Base-by-base conservation (phyloP, 2,329 filamentous ascomycete genomes). In the Ceratocystis cacaofunesta region DNA sequence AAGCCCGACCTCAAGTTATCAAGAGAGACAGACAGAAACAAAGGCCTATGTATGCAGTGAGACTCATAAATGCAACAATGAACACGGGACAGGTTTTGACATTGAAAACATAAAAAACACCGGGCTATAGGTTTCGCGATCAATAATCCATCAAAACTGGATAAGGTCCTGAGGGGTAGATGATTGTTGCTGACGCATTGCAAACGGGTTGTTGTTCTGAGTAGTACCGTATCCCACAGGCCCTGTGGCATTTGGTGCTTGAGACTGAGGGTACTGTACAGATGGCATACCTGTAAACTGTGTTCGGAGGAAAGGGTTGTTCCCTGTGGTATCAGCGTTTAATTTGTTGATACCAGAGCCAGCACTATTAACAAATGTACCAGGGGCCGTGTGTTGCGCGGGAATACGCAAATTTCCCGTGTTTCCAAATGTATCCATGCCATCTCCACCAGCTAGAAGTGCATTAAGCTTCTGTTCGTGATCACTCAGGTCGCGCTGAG, bases 341-440 rank as follows among this genome's bases (percentile, higher is more conserved):
- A 96, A 76, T 66, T 83, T 82, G 70, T 85, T 84, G 66, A 89
- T 77, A n/a, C 90, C 89, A 46, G 87, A 80, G 62, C 94, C 94
- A 5, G 94, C 91, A 68, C 90, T 95, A 77, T 99, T 99, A 77
- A 99, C 87, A 74, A 97, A 99, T 0, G 89, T 95, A 30, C 92
- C 94, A 0, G 94, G 94, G 1, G 94, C 91, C 0, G 94, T 99
- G 75, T 99, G 94, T 74, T 99, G 94, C 1, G 94, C 86, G 1
- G 94, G 94, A 69, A 99, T 95, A 75, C 94, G 91, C 60, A 96
- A 81, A 69, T 97, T 90, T 70, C 94, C 94, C n/a, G 90, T 90
- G 74, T 99, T 99, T 69, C 94, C 94, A 74, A 95, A 99, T 0
- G 94, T 99, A 73, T 99, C 94, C 79, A 95, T 89, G 28, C 94